Percentiles rank a stretch among this genome's conserved stretches.
phyloP scores from a whole-genome alignment of 139 green algal species.

The Monoraphidium neglectum region DNA sequence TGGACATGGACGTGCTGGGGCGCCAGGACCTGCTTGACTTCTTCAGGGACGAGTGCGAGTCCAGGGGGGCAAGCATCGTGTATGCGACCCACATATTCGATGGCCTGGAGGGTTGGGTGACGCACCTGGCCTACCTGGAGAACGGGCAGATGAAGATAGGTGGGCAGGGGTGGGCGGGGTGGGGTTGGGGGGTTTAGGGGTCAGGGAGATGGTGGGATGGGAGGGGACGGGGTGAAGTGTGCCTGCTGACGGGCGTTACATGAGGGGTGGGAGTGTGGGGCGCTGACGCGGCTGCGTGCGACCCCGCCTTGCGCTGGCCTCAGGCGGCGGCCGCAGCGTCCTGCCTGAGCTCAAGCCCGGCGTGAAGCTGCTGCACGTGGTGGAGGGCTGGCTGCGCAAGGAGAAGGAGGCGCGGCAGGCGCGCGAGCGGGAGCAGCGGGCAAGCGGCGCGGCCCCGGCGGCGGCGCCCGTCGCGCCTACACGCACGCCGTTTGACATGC shows the following conservation, averaged over 20 bases:
- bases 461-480: constrained; percentile 33
- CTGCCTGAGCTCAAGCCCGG: constrained; percentile 3
- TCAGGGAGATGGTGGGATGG: neutral
- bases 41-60: constrained; percentile 81
- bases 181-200: neutral
- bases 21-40: constrained; percentile 94
- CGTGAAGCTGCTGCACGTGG: constrained; percentile 74
- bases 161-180: neutral
- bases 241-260: neutral
- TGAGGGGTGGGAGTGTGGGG: neutral
- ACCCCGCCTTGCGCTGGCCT: neutral
- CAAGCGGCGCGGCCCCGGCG: neutral
- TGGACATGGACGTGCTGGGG: constrained; percentile 97
- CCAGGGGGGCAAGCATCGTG: constrained; percentile 82
- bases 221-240: neutral
- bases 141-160: constrained; percentile 64
- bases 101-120: constrained; percentile 87
- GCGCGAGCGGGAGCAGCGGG: neutral
- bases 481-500: constrained; percentile 53
- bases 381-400: constrained; percentile 83
- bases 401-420: constrained; percentile 54
- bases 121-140: constrained; percentile 85
- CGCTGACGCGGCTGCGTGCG: neutral
- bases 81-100: constrained; percentile 99
- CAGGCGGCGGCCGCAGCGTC: constrained; percentile 9